Evolutionary conservation across 345 rosid genomes (phyloP), one percentile per base, ranked within the genome.

Genomic region (Reutealis trisperma): DNA sequence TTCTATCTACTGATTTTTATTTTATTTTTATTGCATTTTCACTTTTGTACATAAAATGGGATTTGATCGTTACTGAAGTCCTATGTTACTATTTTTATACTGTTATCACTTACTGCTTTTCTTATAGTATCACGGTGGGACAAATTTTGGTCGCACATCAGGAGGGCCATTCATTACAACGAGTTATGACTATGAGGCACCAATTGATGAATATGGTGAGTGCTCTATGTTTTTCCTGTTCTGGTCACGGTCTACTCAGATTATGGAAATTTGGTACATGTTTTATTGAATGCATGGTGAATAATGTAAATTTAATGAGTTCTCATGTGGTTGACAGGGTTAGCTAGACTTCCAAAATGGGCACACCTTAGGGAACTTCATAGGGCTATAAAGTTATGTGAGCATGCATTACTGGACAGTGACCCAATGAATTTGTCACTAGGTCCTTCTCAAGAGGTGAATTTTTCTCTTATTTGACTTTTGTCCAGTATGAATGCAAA

Each of bases 151-250:
- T 64, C 96, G 99, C 68, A 96, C 99, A 67, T 73, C 97, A 70
- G 98, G 98, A 54, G 98, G 98, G 75, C 98, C 97, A 32, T 96
- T 96, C 76, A 92, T 96, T 73, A 93, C 99, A 41, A 93, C 98
- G 65, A 93, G 98, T 84, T 96, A 96, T 84, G 99, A 96, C 82
- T 93, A 96, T 57, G 99, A 95, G 77, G 99, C 99, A 75, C 99
- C 99, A 0, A 91, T 96, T 55, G 99, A 96, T 87, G 99, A 96
- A 81, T 96, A 96, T 77, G 99, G 99, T 96, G 69, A 85, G 86
- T 70, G 58, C 37, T 34, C 37, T 34, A 34, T 34, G 37, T 34
- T 34, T 34, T 34, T 34, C 37, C 37, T 34, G 37, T 34, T 34
- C 37, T 34, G 37, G 37, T 34, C 37, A 34, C 37, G 1, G 37